Conservation (phyloP, 805 yeast species). For the Kodamaea nitidulidarum region DNA sequence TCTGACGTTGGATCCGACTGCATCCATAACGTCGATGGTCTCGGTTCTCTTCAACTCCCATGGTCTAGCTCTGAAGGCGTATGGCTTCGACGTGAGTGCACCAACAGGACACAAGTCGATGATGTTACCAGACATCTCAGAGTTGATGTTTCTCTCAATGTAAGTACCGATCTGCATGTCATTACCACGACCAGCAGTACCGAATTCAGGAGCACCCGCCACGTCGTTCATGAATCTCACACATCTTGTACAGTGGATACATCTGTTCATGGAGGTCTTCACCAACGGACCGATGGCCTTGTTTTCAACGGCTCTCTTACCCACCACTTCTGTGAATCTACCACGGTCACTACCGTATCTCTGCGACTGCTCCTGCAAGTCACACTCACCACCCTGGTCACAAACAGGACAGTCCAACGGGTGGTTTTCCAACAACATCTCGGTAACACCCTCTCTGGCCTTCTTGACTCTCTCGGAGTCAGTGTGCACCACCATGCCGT, state of each 20-base stretch:
- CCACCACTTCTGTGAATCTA: slow-evolving; percentile 73
- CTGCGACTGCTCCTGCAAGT: slow-evolving; percentile 80
- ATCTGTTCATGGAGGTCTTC: slow-evolving; percentile 87
- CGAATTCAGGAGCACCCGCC: slow-evolving; percentile 90
- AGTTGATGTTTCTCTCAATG: slow-evolving; percentile 76
- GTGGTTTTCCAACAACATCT: slow-evolving; percentile 82
- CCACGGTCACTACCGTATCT: slow-evolving; percentile 86
- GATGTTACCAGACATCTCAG: slow-evolving; percentile 83
- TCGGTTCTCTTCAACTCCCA: slow-evolving; percentile 92
- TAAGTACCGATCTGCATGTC: slow-evolving; percentile 91
- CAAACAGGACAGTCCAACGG: slow-evolving; percentile 91
- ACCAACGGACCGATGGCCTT: slow-evolving; percentile 87
- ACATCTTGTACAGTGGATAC: slow-evolving; percentile 90
- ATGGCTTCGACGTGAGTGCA: slow-evolving; percentile 85
- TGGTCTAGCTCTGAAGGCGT: slow-evolving; percentile 89
- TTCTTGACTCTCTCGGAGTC: slow-evolving; percentile 71
- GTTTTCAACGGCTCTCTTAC: slow-evolving; percentile 88
- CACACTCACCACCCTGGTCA: slow-evolving; percentile 95
- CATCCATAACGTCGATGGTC: slow-evolving; percentile 80
- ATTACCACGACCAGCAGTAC: slow-evolving; percentile 86
- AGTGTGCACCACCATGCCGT: slow-evolving; percentile 84
- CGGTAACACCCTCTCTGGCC: slow-evolving; percentile 88
- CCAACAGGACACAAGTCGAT: slow-evolving; percentile 91
- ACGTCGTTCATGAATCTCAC: slow-evolving; percentile 85
- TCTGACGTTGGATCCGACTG: slow-evolving; percentile 74